phyloP scores from a whole-genome alignment of 768 basidiomycete genomes.

The Lactifluus echinatus region DNA sequence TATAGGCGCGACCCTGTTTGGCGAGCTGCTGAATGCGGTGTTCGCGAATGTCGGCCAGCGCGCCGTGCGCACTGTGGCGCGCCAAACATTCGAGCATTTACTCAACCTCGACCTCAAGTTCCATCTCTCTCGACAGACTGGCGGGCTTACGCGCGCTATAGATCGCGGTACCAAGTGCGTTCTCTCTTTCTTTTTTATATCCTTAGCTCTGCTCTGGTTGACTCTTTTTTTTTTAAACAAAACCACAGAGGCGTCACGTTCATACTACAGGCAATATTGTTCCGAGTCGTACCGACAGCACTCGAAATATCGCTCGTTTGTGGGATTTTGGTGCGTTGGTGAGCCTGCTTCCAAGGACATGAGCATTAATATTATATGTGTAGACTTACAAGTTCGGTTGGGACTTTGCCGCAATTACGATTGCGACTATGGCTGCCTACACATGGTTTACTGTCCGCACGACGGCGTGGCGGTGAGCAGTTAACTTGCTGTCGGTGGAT shows the following conservation, averaged over 20 bases:
- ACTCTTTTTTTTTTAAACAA: neutral
- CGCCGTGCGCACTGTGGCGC: conserved; percentile 88
- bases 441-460: conserved; percentile 97
- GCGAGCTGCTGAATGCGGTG: conserved; percentile 88
- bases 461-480: conserved; percentile 82
- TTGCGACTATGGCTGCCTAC: conserved; percentile 77
- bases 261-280: conserved; percentile 84
- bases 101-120: conserved; percentile 87
- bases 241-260: conserved; percentile 87
- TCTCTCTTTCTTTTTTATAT: conserved; percentile 18
- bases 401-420: conserved; percentile 91
- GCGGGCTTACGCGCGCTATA: conserved; percentile 92
- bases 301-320: conserved; percentile 95
- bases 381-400: conserved; percentile 97
- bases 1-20: conserved; percentile 81
- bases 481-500: neutral
- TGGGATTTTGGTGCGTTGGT: conserved; percentile 76
- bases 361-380: neutral
- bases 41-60: conserved; percentile 94
- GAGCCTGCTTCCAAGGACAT: neutral
- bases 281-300: conserved; percentile 93
- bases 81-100: conserved; percentile 92
- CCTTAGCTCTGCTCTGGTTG: neutral
- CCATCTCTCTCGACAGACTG: conserved; percentile 89
- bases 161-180: conserved; percentile 92